These are phyloP conservation scores for Dalbergia cultrata DNA, from an alignment of 306 rosid genomes.

Conservation along the genomic window DNA sequence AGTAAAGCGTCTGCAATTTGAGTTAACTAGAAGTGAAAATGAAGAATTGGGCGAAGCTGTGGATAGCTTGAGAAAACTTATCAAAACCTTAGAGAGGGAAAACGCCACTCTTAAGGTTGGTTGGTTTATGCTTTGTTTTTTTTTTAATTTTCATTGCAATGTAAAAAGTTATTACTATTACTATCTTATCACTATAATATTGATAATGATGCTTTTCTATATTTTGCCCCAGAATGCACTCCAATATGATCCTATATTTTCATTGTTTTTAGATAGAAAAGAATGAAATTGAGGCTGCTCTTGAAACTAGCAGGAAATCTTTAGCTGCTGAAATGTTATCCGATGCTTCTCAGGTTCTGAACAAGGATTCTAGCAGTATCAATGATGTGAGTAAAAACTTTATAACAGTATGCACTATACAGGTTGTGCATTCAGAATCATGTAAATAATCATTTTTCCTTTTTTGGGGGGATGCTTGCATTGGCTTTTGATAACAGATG, in stretches of 20 bases:
- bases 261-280: conserved; percentile 64
- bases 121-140: conserved; percentile 18
- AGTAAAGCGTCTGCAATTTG: conserved; percentile 63
- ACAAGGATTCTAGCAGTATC: conserved; percentile 47
- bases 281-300: conserved; percentile 67
- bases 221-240: conserved; percentile 13
- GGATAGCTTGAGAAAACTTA: conserved; percentile 62
- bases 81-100: conserved; percentile 73
- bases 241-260: conserved; percentile 5
- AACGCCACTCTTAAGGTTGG: conserved; percentile 75
- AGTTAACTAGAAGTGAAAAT: conserved; percentile 58
- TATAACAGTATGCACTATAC: neutral
- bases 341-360: conserved; percentile 52
- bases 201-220: conserved; percentile 2
- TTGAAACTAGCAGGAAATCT: conserved; percentile 58
- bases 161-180: neutral
- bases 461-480: conserved; percentile 7
- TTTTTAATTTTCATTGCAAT: neutral
- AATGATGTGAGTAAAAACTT: conserved; percentile 58
- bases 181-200: neutral
- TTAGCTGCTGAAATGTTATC: conserved; percentile 41
- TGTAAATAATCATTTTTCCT: conserved; percentile 19
- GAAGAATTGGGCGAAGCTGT: conserved; percentile 49
- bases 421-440: neutral
- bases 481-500: conserved; percentile 48